Evolutionary conservation across 306 rosid species (phyloP).

Genomic region (Ceratonia siliqua): DNA sequence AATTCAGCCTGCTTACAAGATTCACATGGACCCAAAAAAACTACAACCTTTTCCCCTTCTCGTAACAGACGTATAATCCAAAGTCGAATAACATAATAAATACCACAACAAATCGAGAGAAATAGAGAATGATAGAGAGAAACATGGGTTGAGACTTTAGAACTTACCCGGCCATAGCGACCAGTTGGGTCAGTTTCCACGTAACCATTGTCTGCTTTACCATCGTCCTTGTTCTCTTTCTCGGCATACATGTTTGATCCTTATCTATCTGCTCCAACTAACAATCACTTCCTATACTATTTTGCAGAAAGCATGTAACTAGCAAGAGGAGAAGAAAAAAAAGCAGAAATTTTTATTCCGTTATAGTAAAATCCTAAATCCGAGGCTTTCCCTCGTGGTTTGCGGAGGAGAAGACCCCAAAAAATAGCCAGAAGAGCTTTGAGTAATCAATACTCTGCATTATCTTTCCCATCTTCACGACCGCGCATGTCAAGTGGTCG

Average conservation of each 20-base stretch:
- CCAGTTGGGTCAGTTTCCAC: constrained; percentile 75
- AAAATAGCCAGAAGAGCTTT: constrained; percentile 63
- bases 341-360: neutral
- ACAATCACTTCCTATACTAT: constrained; percentile 29
- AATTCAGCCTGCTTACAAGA: neutral
- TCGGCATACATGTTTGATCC: constrained; percentile 44
- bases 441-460: constrained; percentile 64
- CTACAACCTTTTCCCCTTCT: neutral
- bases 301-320: neutral
- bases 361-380: constrained; percentile 40
- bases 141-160: neutral
- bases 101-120: neutral
- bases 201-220: constrained; percentile 43
- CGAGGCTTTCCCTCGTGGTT: constrained; percentile 72
- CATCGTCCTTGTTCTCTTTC: constrained; percentile 37
- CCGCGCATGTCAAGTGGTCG: constrained; percentile 44
- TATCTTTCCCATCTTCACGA: constrained; percentile 55
- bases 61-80: neutral
- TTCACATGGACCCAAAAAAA: neutral
- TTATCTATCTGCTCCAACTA: constrained; percentile 8
- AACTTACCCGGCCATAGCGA: constrained; percentile 80
- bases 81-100: constrained; percentile 2
- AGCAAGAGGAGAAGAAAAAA: neutral
- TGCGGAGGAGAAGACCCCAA: constrained; percentile 59
- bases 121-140: neutral